Conservation (phyloP, 1,139 yeast genomes). For the Pichia sp. region DNA sequence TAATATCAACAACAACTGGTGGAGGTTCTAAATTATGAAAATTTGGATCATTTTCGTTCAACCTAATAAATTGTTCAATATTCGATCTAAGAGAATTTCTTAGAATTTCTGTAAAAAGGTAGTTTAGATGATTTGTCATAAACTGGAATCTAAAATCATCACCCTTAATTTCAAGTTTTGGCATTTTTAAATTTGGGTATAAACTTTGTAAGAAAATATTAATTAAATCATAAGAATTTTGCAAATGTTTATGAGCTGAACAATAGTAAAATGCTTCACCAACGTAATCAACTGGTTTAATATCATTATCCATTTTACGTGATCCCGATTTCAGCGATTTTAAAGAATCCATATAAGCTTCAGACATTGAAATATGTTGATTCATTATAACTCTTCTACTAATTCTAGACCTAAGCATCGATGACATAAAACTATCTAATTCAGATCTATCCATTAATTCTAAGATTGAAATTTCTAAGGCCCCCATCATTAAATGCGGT, state of each 20-base stretch:
- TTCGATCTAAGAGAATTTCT: conserved; percentile 59
- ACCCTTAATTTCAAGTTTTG: conserved; percentile 71
- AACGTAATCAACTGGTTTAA: conserved; percentile 58
- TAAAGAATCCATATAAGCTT: conserved; percentile 40
- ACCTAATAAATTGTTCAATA: conserved; percentile 10
- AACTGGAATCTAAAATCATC: conserved; percentile 65
- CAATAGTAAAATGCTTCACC: conserved; percentile 85
- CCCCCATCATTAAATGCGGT: conserved; percentile 90
- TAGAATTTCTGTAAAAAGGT: conserved; percentile 77
- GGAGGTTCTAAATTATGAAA: conserved; percentile 41
- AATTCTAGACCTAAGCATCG: conserved; percentile 75
- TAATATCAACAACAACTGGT: conserved; percentile 65
- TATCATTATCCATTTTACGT: neutral
- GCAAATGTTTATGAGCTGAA: conserved; percentile 64
- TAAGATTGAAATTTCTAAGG: conserved; percentile 69
- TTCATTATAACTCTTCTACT: conserved; percentile 86
- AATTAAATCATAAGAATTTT: conserved; percentile 48
- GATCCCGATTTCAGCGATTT: conserved; percentile 20
- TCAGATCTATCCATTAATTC: conserved; percentile 54
- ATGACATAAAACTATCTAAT: conserved; percentile 67
- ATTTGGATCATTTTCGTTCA: conserved; percentile 17
- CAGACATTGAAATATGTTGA: conserved; percentile 76
- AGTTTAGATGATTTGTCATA: conserved; percentile 79
- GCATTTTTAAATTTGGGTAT: conserved; percentile 58
- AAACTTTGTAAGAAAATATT: conserved; percentile 38